phyloP scores from a whole-genome alignment of 768 basidiomycete genomes.

The Pulveroboletus sp. region DNA sequence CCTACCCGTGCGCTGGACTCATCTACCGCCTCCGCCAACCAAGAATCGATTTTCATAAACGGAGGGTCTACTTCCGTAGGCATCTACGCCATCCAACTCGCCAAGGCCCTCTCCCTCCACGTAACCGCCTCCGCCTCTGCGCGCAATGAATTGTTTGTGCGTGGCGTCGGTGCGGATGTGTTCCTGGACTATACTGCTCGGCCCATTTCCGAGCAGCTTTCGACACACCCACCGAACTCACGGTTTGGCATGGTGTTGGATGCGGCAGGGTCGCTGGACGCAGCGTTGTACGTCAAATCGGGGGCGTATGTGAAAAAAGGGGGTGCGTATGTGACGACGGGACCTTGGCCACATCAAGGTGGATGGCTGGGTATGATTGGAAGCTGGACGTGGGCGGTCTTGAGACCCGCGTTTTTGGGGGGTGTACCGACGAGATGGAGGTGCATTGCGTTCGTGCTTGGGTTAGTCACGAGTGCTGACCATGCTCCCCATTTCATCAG shows the following conservation, averaged over 20 bases:
- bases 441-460: constrained; percentile 32
- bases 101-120: constrained; percentile 58
- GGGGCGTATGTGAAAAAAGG: constrained; percentile 50
- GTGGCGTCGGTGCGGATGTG: constrained; percentile 61
- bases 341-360: constrained; percentile 38
- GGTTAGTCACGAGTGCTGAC: not conserved
- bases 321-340: constrained; percentile 53
- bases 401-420: constrained; percentile 50
- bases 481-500: not conserved
- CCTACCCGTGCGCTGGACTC: constrained; percentile 29
- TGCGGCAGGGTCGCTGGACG: constrained; percentile 48
- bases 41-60: constrained; percentile 63
- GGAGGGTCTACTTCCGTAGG: constrained; percentile 72
- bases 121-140: constrained; percentile 61
- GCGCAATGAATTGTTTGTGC: constrained; percentile 58
- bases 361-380: constrained; percentile 11
- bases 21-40: not conserved
- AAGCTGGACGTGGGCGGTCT: not conserved
- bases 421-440: constrained; percentile 46
- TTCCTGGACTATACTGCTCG: constrained; percentile 62
- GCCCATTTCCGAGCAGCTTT: constrained; percentile 48
- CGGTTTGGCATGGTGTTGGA: constrained; percentile 63
- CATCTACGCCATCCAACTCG: constrained; percentile 67
- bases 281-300: constrained; percentile 48
- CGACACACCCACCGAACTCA: constrained; percentile 41